Evolutionary conservation across 768 basidiomycete species (phyloP), one percentile per base, ranked within the genome.

Genomic region (Amanita molliuscula): DNA sequence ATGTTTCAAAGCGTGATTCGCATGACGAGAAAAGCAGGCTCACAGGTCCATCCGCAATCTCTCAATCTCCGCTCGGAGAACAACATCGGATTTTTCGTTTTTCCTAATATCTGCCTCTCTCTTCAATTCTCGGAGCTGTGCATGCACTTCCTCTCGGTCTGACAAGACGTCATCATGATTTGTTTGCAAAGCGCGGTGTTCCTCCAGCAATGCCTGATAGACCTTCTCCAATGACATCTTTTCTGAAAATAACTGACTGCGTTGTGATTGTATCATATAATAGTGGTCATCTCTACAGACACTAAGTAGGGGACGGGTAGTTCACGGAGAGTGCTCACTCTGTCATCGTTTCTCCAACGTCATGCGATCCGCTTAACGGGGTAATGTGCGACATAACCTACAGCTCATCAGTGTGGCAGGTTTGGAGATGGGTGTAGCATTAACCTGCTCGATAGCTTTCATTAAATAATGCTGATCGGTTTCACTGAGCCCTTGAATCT

Each of bases 401-500:
- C 7, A 26, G 29, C 15, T 33, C 29, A 13, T 45, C 25, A 31
- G 15, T 23, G 37, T n/a, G 2, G 6, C 3, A 33, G 16, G 20
- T 4, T 26, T 33, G 20, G 28, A 35, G 23, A 29, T 16, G 7
- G 13, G 23, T 20, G 18, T n/a, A 15, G 20, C 40, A 47, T 35
- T 28, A 52, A 89, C 92, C 74, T 89, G 86, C 65, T 96, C 93
- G 52, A 96, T 95, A 35, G 89, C 87, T 65, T 78, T 84, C 94
- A 96, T 97, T 47, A 96, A 69, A 59, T 81, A 74, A 62, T 91
- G 88, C 67, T 96, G 93, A 60, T 92, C 83, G 15, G 68, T 74
- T 64, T 95, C 87, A 53, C 78, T 84, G 54, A 96, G 65, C 2
- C 77, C 75, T 59, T 94, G 92, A 31, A 97, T 97, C 66, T 81